Percentiles rank a stretch among this genome's conserved stretches.
Conservation (phyloP, 345 rosid genomes). For the Bruguiera parviflora region DNA sequence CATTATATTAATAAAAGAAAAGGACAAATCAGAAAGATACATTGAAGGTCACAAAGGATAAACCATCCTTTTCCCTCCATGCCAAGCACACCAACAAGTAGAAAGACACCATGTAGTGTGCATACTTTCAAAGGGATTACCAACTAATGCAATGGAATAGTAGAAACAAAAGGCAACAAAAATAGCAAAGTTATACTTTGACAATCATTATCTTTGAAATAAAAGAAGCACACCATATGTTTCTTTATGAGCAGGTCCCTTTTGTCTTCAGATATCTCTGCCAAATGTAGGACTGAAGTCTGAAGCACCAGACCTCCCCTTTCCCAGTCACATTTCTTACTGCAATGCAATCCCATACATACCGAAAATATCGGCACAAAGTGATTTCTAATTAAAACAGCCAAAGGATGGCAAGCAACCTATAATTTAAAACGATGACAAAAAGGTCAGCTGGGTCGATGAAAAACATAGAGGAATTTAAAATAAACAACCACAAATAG, state of each 20-base stretch:
- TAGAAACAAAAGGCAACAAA: neutral
- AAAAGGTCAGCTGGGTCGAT: slow-evolving; percentile 9
- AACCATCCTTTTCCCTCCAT: neutral
- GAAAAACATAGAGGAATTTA: neutral
- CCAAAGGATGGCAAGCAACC: slow-evolving; percentile 64
- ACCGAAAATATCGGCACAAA: slow-evolving; percentile 86
- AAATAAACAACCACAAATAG: neutral
- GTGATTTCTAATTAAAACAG: slow-evolving; percentile 54
- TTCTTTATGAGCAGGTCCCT: slow-evolving; percentile 81
- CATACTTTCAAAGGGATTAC: neutral
- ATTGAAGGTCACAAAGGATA: neutral
- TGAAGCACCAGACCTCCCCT: slow-evolving; percentile 67
- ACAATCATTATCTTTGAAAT: slow-evolving; percentile 4
- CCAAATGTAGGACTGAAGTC: slow-evolving; percentile 55
- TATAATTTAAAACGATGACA: slow-evolving; percentile 30
- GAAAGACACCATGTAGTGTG: neutral
- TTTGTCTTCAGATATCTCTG: slow-evolving; percentile 68
- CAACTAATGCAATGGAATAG: too few species aligned
- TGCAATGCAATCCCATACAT: slow-evolving; percentile 71
- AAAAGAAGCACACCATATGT: slow-evolving; percentile 59
- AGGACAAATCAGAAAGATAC: neutral
- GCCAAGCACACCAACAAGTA: neutral
- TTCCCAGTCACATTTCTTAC: slow-evolving; percentile 54
- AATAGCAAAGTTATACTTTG: neutral
- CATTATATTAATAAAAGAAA: neutral